A percentile compares a stretch with the other conserved stretches of the same genome.
Evolutionary conservation across 2,329 filamentous ascomycete species (phyloP).

Genomic region (Penicillium sp.): DNA sequence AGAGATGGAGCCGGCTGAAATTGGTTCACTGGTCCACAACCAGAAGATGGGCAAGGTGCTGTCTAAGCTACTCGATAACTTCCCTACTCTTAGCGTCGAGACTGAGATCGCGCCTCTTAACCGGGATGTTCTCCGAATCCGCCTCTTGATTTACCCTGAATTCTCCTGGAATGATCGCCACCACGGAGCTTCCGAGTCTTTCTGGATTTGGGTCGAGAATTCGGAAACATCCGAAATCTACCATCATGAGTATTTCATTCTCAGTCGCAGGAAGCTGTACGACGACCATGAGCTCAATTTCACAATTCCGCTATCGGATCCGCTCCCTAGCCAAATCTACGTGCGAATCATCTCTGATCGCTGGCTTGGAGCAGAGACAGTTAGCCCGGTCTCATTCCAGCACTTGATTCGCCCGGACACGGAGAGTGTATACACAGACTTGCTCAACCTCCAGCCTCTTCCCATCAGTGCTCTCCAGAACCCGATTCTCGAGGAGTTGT

Average conservation of each 20-base stretch:
- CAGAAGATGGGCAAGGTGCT: constrained; percentile 79
- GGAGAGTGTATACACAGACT: constrained; percentile 92
- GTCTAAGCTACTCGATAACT: constrained; percentile 75
- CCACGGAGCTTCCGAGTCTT: constrained; percentile 90
- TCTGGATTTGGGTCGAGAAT: constrained; percentile 99
- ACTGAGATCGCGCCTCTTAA: constrained; percentile 94
- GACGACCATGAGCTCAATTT: constrained; percentile 98
- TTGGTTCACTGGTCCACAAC: constrained; percentile 87
- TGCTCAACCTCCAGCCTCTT: constrained; percentile 85
- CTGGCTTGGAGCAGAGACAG: constrained; percentile 94
- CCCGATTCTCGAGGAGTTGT: constrained; percentile 77
- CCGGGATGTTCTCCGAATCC: constrained; percentile 86
- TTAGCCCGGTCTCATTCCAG: constrained; percentile 92
- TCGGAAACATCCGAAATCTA: constrained; percentile 97
- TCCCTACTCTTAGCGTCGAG: constrained; percentile 85
- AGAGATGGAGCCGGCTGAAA: constrained; percentile 90
- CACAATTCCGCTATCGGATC: constrained; percentile 90
- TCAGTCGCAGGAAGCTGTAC: constrained; percentile 81
- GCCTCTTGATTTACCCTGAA: constrained; percentile 77
- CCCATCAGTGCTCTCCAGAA: constrained; percentile 85
- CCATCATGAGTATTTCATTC: constrained; percentile 93
- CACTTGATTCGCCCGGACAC: constrained; percentile 96
- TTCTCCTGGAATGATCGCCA: constrained; percentile 93
- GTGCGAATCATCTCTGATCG: constrained; percentile 89
- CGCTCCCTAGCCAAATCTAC: constrained; percentile 91